Evolutionary conservation across 306 rosid genomes (phyloP), one percentile per base, ranked within the genome.

Genomic region (Betula pendula): DNA sequence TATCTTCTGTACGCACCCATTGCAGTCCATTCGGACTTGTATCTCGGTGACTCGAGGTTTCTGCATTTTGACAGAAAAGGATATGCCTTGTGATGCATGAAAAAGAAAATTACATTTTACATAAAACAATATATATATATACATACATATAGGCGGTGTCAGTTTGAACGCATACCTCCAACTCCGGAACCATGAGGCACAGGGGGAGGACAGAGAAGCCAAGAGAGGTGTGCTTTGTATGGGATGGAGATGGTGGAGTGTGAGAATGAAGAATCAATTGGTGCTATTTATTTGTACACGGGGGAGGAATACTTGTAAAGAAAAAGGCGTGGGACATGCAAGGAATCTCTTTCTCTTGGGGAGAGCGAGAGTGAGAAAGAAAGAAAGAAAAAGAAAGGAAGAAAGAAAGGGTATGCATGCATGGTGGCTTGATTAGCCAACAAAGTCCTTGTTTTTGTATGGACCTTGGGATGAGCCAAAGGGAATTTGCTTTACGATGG

Each of bases 1-100:
- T 68, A 95, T 88, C 97, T 95, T 92, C 70, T 88, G 92, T 19
- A 89, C 90, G n/a, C 99, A 95, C 8, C 99, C 97, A 65, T 95
- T 92, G 48, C 99, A 95, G 85, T 92, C 97, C 84, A 92, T 92
- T 11, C 97, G 91, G 81, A 95, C 94, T 75, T 90, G 88, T 74
- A 92, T 89, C 80, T 87, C 91, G 5, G 97, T 91, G 75, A 89
- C 73, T 63, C 78, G 92, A 73, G 86, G 87, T 86, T 79, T 88
- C 96, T 88, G 87, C 91, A 88, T 76, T 76, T 77, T 55, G 79
- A 87, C 40, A 70, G 68, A 50, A 60, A 58, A 79, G 42, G 78
- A 11, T 19, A 56, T 35, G 19, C 25, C 68, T 72, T 63, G 70
- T 8, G 52, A 75, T 24, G 38, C 72, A 43, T 72, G 56, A 71